Evolutionary conservation across 2,329 filamentous ascomycete species (phyloP).

Genomic region (Sarocladiaceae sp.): DNA sequence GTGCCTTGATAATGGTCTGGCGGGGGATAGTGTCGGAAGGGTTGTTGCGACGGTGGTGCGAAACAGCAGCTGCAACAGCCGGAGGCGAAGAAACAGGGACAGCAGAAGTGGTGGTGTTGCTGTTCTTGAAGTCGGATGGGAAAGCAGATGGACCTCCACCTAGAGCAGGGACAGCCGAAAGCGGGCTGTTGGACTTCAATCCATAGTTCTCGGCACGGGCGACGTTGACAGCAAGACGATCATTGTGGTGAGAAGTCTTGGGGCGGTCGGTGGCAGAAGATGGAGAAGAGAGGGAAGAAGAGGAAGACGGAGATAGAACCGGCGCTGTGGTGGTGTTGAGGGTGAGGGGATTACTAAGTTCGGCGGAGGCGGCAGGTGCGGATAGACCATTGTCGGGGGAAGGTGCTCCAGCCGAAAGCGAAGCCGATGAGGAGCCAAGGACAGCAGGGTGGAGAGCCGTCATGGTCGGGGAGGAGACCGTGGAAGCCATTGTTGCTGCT

Average conservation of each 20-base stretch:
- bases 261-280: conserved; percentile 16
- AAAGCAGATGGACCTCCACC: conserved; percentile 18
- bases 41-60: conserved; percentile 39
- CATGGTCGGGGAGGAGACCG: conserved; percentile 30
- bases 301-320: conserved; percentile 9
- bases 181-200: conserved; percentile 13
- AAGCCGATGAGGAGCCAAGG: conserved; percentile 32
- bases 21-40: conserved; percentile 63
- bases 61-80: not conserved
- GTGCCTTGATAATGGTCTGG: conserved; percentile 78
- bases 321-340: conserved; percentile 16
- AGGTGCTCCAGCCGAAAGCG: not conserved
- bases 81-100: conserved; percentile 10
- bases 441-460: conserved; percentile 47
- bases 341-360: conserved; percentile 8
- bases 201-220: conserved; percentile 16
- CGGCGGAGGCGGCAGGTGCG: conserved; percentile 14
- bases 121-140: not conserved
- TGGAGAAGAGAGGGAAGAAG: conserved; percentile 16
- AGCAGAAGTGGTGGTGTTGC: conserved; percentile 3
- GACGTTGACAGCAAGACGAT: conserved; percentile 18
- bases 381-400: conserved; percentile 12
- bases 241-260: conserved; percentile 14
- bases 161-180: conserved; percentile 20
- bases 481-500: conserved; percentile 4